Evolutionary conservation across 163 green algal species (phyloP), one percentile per base, ranked within the genome.

Genomic region (Chlamydomonas reinhardtii): DNA sequence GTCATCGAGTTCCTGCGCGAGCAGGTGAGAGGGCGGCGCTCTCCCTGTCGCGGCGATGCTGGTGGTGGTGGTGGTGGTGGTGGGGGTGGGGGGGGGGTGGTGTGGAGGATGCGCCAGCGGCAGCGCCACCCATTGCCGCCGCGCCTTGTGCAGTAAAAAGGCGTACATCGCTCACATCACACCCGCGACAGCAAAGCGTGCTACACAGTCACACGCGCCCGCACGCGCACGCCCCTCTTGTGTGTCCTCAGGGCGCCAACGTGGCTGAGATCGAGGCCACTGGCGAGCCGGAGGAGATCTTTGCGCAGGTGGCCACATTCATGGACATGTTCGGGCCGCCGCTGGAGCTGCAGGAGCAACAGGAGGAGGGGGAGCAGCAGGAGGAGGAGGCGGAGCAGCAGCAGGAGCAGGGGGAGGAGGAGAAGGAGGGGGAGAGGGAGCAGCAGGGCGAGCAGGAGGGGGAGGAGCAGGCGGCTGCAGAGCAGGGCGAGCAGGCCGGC

Each of bases 1-100:
- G 94, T 98, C 35, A 93, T 95, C 17, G 90, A 94, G 5, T 79
- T 79, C 5, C 76, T 92, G 35, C 81, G 81, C 39, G 69, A 74
- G 27, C 84, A 79, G 52, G 73, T 88, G 73, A 25, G 81, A 29
- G 15, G 2, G 3, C 14, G 39, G 39, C 39, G 39, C n/a, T n/a
- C n/a, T n/a, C n/a, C n/a, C n/a, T n/a, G n/a, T n/a, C n/a, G n/a
- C n/a, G n/a, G n/a, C 39, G 39, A 31, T 68, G 61, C 20, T 24
- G 19, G 1, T 19, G 61, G 61, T n/a, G 32, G 12, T 3, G 56
- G 56, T 64, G 17, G 4, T 22, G 56, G 24, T 32, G 61, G 12
- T 68, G 61, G 2, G 20, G 3, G 24, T 16, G 56, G 4, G 56
- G 2, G 20, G 9, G 56, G 56, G 2, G 56, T 24, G n/a, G n/a